Conservation (phyloP, 495 filamentous ascomycete genomes). For the Filosporella fistucella region DNA sequence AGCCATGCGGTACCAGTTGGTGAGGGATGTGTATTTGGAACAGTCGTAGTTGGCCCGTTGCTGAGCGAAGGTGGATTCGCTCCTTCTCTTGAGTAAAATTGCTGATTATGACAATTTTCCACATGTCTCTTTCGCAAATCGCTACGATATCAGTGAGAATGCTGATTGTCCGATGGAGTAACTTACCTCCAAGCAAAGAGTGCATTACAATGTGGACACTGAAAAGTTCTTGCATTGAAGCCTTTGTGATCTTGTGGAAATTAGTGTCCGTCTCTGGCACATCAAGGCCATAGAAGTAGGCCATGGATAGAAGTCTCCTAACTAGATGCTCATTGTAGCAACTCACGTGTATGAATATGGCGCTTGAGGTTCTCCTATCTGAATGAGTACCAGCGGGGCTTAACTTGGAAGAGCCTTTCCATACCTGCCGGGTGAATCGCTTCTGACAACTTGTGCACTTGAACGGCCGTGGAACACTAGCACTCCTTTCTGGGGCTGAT, state of each 20-base stretch:
- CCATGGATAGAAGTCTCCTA: no score
- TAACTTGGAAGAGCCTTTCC: no score
- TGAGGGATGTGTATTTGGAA: no score
- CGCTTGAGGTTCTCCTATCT: conserved; percentile 38
- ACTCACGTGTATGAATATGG: conserved; percentile 29
- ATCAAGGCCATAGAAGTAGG: conserved; percentile 23
- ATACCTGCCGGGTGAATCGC: conserved; percentile 34
- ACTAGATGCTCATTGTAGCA: conserved; percentile 16
- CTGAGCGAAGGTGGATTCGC: no score
- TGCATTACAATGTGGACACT: conserved; percentile 28
- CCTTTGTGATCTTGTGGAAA: conserved; percentile 28
- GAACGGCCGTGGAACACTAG: conserved; percentile 26
- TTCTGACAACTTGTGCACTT: conserved; percentile 31
- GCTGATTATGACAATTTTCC: no score
- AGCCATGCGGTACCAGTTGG: no score
- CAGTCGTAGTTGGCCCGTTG: no score
- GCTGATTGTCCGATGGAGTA: conserved; percentile 12
- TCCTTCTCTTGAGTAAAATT: no score
- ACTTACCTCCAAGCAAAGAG: conserved; percentile 29
- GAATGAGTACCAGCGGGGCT: no score
- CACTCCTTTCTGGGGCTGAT: conserved; percentile 1
- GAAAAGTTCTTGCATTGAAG: conserved; percentile 31
- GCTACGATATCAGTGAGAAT: no score
- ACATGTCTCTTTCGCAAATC: no score
- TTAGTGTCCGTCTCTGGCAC: no score